Conservation (phyloP, 495 filamentous ascomycete genomes). For the Penicillium paradoxum region DNA sequence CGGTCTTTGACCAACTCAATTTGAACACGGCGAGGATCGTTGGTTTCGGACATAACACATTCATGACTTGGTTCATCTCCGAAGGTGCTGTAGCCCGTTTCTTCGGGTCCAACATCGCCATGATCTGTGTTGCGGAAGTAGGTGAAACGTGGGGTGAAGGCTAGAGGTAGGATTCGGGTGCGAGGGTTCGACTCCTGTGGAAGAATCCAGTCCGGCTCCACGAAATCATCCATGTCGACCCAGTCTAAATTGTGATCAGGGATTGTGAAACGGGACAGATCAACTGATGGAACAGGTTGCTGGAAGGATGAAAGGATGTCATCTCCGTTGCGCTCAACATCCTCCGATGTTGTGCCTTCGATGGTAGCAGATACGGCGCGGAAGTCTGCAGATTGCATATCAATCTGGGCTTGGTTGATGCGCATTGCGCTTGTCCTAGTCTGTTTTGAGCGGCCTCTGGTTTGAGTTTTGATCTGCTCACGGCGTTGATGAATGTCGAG, state of each 20-base stretch:
- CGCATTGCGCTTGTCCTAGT: constrained; percentile 85
- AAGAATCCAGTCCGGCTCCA: constrained; percentile 93
- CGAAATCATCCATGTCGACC: constrained; percentile 99
- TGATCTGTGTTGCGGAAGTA: constrained; percentile 99
- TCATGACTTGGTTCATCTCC: constrained; percentile 88
- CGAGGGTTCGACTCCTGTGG: constrained; percentile 87
- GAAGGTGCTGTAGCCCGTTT: constrained; percentile 74
- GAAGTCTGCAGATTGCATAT: constrained; percentile 88
- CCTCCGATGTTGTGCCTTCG: constrained; percentile 66
- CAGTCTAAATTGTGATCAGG: constrained; percentile 90
- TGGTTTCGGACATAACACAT: constrained; percentile 91
- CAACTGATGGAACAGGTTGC: constrained; percentile 48
- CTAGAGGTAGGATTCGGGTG: constrained; percentile 87
- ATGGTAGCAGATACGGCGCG: constrained; percentile 91
- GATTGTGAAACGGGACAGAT: constrained; percentile 88
- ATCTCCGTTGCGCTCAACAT: constrained; percentile 59
- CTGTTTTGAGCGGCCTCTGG: constrained; percentile 64
- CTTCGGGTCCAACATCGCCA: constrained; percentile 60
- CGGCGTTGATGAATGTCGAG: constrained; percentile 92
- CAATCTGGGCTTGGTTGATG: constrained; percentile 88
- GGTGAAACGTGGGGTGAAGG: constrained; percentile 87
- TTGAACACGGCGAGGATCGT: constrained; percentile 88
- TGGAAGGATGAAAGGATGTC: constrained; percentile 54
- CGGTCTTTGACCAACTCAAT: constrained; percentile 77
- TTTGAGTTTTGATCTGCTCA: constrained; percentile 79